Conservation (phyloP, 2,329 filamentous ascomycete genomes). For the Huntiella abstrusa region DNA sequence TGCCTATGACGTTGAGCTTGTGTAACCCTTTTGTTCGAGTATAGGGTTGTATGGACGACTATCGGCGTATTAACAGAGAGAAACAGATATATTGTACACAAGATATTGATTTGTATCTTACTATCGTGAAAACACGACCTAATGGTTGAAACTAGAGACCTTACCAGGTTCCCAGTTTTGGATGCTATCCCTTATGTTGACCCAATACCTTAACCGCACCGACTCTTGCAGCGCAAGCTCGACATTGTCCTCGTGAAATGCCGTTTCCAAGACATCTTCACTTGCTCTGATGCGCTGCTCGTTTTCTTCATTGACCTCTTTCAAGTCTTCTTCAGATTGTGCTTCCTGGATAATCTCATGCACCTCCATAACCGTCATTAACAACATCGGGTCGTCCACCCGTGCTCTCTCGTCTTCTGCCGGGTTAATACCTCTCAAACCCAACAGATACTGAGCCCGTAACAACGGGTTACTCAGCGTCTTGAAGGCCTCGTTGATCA, state of each 20-base stretch:
- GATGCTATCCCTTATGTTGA: constrained; percentile 65
- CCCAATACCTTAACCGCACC: constrained; percentile 72
- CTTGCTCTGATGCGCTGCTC: constrained; percentile 44
- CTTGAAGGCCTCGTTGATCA: constrained; percentile 82
- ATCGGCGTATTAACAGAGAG: not conserved
- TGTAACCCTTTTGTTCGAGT: too few species aligned
- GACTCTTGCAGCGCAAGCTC: constrained; percentile 51
- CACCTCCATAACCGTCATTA: constrained; percentile 66
- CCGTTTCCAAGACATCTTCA: constrained; percentile 40
- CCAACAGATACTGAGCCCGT: constrained; percentile 75
- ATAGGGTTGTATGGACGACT: too few species aligned
- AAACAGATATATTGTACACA: not conserved
- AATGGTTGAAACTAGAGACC: constrained; percentile 34
- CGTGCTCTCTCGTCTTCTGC: constrained; percentile 59
- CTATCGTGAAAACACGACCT: not conserved
- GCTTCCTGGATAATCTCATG: constrained; percentile 59
- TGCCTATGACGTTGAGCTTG: not conserved
- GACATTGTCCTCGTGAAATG: constrained; percentile 49
- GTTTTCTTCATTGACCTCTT: constrained; percentile 43
- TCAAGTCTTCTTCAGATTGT: constrained; percentile 43
- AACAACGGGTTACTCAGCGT: constrained; percentile 61
- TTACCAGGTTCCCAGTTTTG: constrained; percentile 70
- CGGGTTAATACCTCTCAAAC: constrained; percentile 56
- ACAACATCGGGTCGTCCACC: constrained; percentile 46
- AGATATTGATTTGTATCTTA: not conserved